Evolutionary conservation across 805 yeast genomes (phyloP), one percentile per base, ranked within the genome.

Genomic region (Saccharomycopsis amapae): DNA sequence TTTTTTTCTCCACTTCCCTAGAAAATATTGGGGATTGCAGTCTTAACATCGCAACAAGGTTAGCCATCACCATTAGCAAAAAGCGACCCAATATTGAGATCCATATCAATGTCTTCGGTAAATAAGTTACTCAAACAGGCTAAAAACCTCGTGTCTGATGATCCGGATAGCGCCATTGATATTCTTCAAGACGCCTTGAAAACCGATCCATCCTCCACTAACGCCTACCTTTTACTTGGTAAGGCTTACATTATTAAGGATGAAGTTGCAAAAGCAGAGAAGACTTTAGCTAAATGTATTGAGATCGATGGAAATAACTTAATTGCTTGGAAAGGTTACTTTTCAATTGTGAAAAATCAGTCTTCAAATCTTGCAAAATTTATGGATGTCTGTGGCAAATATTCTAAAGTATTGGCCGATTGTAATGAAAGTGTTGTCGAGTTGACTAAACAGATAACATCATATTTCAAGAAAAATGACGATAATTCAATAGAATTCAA

Each of bases 241-340:
- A 87, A 85, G 58, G 75, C 87, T 1, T 67, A 72, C 46, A 78
- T 78, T 48, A 58, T 73, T 6, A 54, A 71, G 44, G 59, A 66
- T 12, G 62, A 73, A 4, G 47, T 58, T 3, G 56, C 58, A 1
- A 55, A 60, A 3, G 80, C 85, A 0, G 51, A 62, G 10, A 52
- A 51, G 22, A 60, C 72, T 9, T 81, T 79, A 55, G 55, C 56
- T 25, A 57, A 55, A 18, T 88, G 88, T 0, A 71, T 76, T 2
- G 55, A 59, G 4, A 42, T 79, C 1, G 73, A 77, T 24, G 71
- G 76, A 0, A 65, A 66, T 1, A 76, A 80, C 42, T 52, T 78
- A 1, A 60, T 75, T 22, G 94, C 88, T 0, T 89, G 93, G 94
- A 86, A 85, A 56, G 97, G 97, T 1, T 68, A 81, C 49, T 63